Evolutionary conservation across 129 eudicot genomes (phyloP).

Genomic region (Lactuca sativa): DNA sequence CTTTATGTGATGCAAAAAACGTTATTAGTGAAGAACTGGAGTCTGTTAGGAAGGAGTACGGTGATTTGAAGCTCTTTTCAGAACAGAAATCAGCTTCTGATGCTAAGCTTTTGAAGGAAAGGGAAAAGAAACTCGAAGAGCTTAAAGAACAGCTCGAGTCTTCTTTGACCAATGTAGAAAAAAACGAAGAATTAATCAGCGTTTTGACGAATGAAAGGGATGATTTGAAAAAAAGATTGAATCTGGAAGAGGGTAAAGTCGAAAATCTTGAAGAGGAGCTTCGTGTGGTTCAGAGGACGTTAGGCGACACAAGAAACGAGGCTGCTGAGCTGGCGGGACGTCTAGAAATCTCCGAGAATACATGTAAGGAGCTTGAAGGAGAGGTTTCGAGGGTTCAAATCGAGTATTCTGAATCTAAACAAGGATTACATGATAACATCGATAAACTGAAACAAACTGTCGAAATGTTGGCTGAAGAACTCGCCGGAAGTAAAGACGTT

Average conservation of each 20-base stretch:
- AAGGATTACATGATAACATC: slow-evolving; percentile 39
- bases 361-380: slow-evolving; percentile 56
- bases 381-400: slow-evolving; percentile 42
- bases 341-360: slow-evolving; percentile 42
- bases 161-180: slow-evolving; percentile 35
- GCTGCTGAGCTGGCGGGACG: slow-evolving; percentile 45
- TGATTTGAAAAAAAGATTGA: slow-evolving; percentile 42
- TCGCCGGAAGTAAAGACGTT: slow-evolving; percentile 44
- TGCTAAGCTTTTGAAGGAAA: slow-evolving; percentile 60
- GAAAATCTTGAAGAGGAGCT: slow-evolving; percentile 53
- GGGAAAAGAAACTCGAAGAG: slow-evolving; percentile 38
- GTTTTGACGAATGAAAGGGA: slow-evolving; percentile 59
- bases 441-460: slow-evolving; percentile 41
- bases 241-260: slow-evolving; percentile 42
- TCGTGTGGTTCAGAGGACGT: slow-evolving; percentile 21
- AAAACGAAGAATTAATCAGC: slow-evolving; percentile 35
- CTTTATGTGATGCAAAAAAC: slow-evolving; percentile 45
- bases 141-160: slow-evolving; percentile 60
- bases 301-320: slow-evolving; percentile 48
- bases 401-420: slow-evolving; percentile 48
- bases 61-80: slow-evolving; percentile 36
- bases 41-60: slow-evolving; percentile 33
- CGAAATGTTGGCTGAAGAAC: slow-evolving; percentile 44
- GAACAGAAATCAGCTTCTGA: slow-evolving; percentile 62
- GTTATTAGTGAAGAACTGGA: slow-evolving; percentile 45